Evolutionary conservation across 2,329 filamentous ascomycete species (phyloP).

Genomic region (Dryadomyces quercivorus): DNA sequence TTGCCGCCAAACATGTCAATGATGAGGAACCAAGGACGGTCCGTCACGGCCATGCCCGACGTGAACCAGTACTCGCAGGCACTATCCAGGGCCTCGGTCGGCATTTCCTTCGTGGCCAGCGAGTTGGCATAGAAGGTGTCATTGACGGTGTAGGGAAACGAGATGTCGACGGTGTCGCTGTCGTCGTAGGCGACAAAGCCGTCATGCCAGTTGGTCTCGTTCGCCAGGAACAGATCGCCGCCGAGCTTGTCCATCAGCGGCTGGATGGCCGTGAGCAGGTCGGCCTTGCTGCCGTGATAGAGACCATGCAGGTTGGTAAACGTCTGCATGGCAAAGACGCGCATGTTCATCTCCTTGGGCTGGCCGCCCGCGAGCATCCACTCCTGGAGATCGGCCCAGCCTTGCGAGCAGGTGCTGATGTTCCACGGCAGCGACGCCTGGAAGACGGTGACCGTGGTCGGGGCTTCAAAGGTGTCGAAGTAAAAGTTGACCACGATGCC

Average conservation of each 20-base stretch:
- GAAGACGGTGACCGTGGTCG: conserved; percentile 19
- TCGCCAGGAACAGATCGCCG: conserved; percentile 11
- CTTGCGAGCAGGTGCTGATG: conserved; percentile 11
- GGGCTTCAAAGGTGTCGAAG: conserved; percentile 26
- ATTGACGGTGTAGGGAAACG: conserved; percentile 14
- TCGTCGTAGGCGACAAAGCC: conserved; percentile 21
- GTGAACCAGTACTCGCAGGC: conserved; percentile 18
- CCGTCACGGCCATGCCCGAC: conserved; percentile 10
- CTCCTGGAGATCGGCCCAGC: conserved; percentile 16
- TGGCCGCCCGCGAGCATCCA: conserved; percentile 14
- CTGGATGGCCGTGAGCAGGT: conserved; percentile 12
- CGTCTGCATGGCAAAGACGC: conserved; percentile 14
- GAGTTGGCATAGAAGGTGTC: conserved; percentile 21
- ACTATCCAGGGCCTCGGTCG: conserved; percentile 13
- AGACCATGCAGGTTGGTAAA: conserved; percentile 17
- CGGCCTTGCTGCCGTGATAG: conserved; percentile 14
- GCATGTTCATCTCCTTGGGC: conserved; percentile 18
- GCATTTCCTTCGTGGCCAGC: conserved; percentile 16
- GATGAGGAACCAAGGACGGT: conserved; percentile 21
- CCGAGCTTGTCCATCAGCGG: conserved; percentile 15
- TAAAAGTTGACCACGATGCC: conserved; percentile 26
- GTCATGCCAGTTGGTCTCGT: conserved; percentile 17
- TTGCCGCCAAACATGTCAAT: conserved; percentile 22
- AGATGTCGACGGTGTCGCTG: conserved; percentile 16
- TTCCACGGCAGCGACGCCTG: conserved; percentile 16